Percentiles rank a stretch among this genome's conserved stretches.
Evolutionary conservation across 179 eudicot species (phyloP).

Genomic region (Sideroxylon spinosum): DNA sequence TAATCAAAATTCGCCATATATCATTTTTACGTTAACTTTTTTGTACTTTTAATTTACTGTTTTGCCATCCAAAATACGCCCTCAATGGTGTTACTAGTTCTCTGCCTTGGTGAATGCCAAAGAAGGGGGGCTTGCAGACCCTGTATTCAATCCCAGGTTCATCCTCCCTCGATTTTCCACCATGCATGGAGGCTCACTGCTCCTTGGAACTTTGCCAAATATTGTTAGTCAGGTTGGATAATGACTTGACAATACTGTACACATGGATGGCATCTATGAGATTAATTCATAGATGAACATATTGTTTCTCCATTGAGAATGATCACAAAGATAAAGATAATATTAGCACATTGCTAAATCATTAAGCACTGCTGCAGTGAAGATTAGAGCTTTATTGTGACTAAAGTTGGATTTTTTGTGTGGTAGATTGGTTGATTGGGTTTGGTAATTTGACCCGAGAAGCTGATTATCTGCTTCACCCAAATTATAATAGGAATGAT

Average conservation of each 20-base stretch:
- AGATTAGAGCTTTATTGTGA: not conserved
- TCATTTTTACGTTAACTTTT: too few species aligned
- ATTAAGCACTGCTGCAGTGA: not conserved
- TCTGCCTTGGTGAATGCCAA: too few species aligned
- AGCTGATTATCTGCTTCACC: too few species aligned
- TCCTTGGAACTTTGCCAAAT: not conserved
- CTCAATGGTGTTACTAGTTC: too few species aligned
- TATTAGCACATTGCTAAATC: not conserved
- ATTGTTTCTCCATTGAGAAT: not conserved
- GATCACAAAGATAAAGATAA: not conserved
- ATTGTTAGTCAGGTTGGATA: not conserved
- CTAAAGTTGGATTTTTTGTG: not conserved
- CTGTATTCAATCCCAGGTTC: not conserved
- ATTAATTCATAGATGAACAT: not conserved
- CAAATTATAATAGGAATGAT: too few species aligned
- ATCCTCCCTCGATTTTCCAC: not conserved
- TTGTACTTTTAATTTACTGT: too few species aligned
- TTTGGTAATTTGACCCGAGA: too few species aligned
- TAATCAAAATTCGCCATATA: too few species aligned
- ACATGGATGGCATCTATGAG: not conserved
- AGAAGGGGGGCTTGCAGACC: not conserved
- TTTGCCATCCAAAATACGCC: too few species aligned
- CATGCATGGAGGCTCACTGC: not conserved
- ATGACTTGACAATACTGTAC: not conserved
- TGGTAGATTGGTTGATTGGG: not conserved